Evolutionary conservation across 2,329 filamentous ascomycete genomes (phyloP).

Genomic region (Phaeoacremonium minimum): DNA sequence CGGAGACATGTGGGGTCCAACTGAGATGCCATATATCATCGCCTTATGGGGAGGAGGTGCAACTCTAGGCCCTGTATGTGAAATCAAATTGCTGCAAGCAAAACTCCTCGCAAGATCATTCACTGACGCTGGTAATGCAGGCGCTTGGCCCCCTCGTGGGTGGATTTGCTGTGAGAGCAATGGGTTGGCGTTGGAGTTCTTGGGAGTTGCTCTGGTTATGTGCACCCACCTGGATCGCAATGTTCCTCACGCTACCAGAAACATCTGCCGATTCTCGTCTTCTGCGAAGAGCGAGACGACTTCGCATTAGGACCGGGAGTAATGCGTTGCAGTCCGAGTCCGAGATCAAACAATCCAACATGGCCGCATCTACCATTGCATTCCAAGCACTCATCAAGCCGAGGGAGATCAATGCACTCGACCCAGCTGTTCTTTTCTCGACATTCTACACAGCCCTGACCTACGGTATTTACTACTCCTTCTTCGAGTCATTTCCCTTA

Average conservation of each 20-base stretch:
- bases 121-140: no score
- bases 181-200: conserved; percentile 57
- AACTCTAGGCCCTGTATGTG: background rate
- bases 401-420: conserved; percentile 52
- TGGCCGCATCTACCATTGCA: conserved; percentile 41
- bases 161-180: conserved; percentile 57
- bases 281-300: conserved; percentile 53
- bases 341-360: conserved; percentile 57
- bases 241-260: conserved; percentile 50
- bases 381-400: conserved; percentile 57
- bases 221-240: conserved; percentile 30
- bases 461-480: conserved; percentile 58
- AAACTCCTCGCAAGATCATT: no score
- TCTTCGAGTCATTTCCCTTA: conserved; percentile 61
- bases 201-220: conserved; percentile 50
- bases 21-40: conserved; percentile 12
- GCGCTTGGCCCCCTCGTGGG: conserved; percentile 35
- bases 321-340: conserved; percentile 52
- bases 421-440: conserved; percentile 58
- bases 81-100: no score
- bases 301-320: conserved; percentile 55
- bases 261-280: conserved; percentile 55
- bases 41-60: conserved; percentile 8
- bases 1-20: conserved; percentile 14
- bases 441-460: conserved; percentile 57